These are phyloP conservation scores for Xylaria telfairii DNA, from an alignment of 495 filamentous ascomycete genomes.

Conservation along the genomic window DNA sequence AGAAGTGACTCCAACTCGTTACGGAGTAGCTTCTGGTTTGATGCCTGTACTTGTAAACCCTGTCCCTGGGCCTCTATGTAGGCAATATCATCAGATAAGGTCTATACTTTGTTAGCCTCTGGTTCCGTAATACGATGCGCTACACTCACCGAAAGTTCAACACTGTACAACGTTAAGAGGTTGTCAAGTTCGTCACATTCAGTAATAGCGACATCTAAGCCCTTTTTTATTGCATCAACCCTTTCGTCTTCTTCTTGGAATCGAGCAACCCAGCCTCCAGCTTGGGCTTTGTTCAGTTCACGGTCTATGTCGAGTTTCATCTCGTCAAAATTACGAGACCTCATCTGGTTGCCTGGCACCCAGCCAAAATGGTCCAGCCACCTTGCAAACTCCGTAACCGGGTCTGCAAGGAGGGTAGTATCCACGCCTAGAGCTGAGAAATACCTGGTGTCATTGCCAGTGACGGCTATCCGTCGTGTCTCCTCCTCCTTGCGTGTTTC, in stretches of 20 bases:
- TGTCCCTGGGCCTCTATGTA: conserved; percentile 98
- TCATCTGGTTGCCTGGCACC: conserved; percentile 73
- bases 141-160: conserved; percentile 83
- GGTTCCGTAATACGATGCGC: neutral
- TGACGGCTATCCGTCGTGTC: conserved; percentile 63
- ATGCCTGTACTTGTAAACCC: conserved; percentile 93
- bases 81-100: conserved; percentile 90
- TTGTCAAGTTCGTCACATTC: conserved; percentile 97
- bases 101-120: conserved; percentile 63
- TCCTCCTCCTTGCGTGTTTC: conserved; percentile 43
- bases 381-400: conserved; percentile 70
- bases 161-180: conserved; percentile 88
- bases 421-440: conserved; percentile 79
- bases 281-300: conserved; percentile 87
- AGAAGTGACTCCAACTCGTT: conserved; percentile 83
- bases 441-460: conserved; percentile 79
- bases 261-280: conserved; percentile 87
- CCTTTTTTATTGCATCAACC: conserved; percentile 77
- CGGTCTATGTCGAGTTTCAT: conserved; percentile 82
- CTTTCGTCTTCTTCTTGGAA: conserved; percentile 90
- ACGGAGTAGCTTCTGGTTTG: conserved; percentile 93
- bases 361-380: conserved; percentile 89
- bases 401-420: conserved; percentile 68
- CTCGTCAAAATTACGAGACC: conserved; percentile 76
- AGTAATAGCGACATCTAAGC: conserved; percentile 85